Conservation (phyloP, 805 yeast species). For the Hanseniaspora pseudoguilliermondii region DNA sequence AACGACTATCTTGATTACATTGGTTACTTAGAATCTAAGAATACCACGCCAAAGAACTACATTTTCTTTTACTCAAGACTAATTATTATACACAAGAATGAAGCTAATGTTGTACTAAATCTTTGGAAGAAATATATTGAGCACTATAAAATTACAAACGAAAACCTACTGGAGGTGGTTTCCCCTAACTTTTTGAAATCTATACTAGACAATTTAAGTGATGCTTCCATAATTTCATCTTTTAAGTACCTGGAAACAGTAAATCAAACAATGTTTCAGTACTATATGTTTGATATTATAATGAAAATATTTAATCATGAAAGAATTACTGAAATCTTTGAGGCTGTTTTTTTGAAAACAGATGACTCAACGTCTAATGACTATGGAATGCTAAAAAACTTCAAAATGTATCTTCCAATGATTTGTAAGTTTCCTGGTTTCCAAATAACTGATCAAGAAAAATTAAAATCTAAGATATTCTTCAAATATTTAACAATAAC, state of each 20-base stretch:
- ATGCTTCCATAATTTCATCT: not conserved
- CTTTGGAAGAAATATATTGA: slow-evolving; percentile 1
- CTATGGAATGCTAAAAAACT: not conserved
- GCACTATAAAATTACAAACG: not conserved
- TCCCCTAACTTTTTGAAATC: not conserved
- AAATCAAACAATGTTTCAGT: not conserved
- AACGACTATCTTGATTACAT: slow-evolving; percentile 8
- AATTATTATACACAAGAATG: not conserved
- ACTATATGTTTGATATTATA: not conserved
- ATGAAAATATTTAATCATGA: not conserved
- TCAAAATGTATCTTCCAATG: not conserved
- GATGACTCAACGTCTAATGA: not conserved
- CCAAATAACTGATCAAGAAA: not conserved
- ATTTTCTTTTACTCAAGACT: not conserved
- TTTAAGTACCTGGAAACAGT: not conserved
- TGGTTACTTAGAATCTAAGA: not conserved
- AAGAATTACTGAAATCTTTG: not conserved
- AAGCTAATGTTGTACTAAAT: not conserved
- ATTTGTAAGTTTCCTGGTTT: not conserved
- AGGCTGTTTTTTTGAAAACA: not conserved
- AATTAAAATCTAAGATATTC: not conserved
- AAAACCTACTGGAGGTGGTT: not conserved
- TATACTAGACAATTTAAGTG: not conserved
- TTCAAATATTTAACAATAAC: not conserved
- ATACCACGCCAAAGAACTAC: not conserved